Base-by-base conservation (phyloP, 2,329 filamentous ascomycete species). In the Karstenula rhodostoma region DNA sequence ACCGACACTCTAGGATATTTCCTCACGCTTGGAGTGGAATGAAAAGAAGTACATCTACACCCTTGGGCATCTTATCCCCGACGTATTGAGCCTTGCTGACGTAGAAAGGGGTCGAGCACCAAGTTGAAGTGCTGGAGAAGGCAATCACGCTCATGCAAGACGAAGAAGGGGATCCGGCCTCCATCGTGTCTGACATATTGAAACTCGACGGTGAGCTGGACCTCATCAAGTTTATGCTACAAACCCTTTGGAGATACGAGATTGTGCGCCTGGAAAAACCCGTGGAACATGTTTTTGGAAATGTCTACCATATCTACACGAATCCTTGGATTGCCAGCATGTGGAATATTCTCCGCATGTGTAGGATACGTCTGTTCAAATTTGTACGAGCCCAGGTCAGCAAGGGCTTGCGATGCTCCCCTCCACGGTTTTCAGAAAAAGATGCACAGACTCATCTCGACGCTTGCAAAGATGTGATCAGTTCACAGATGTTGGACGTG, bases 261-360 rank as follows among this genome's bases (percentile, higher is more conserved):
- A 69, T 55, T 4, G 49, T 73, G 1, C 42, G 57, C 29, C 57
- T 72, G 2, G 57, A 64, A 2, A n/a, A 61, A 13, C 59, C 64
- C 29, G 59, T 64, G 0, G 53, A 67, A 13, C 48, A 69, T 33
- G 65, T 67, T 1, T 68, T 63, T 59, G 66, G 67, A 2, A 60
- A 64, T 6, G 59, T 56, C 33, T 77, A 74, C 44, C 67, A 75
- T 58, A 59, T 75, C 19, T 77, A 76, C 59, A 56, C 62, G 8
- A 69, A 73, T 40, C 65, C 69, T 1, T 76, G 73, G 71, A 67
- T 75, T 10, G 63, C 64, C 3, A 67, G 72, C 35, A 72, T 75
- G 63, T 74, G 69, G 71, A 76, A 75, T 57, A 70, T 72, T 42
- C 65, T 75, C 25, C 60, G 71, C 3, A 57, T 61, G 2, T 65